Conservation (phyloP, 2,329 filamentous ascomycete genomes). For the Plenodomus tracheiphilus region DNA sequence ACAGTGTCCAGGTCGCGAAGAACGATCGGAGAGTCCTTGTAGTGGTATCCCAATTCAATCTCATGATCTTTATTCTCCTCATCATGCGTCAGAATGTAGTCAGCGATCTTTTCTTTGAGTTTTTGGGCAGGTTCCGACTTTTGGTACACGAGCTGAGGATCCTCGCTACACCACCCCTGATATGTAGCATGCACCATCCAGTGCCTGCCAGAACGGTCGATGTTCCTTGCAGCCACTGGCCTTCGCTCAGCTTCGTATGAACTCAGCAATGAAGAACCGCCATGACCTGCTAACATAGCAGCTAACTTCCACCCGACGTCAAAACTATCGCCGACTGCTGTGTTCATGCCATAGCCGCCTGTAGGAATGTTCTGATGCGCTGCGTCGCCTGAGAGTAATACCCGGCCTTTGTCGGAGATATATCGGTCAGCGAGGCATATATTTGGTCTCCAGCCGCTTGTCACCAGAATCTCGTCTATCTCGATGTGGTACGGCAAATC, state of each 20-base stretch:
- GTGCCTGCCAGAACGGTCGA: slow-evolving; percentile 25
- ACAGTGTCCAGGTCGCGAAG: background rate
- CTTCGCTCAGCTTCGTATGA: slow-evolving; percentile 37
- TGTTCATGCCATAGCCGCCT: slow-evolving; percentile 48
- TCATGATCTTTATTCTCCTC: slow-evolving; percentile 32
- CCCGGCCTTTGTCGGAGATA: slow-evolving; percentile 9
- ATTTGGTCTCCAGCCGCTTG: slow-evolving; percentile 34
- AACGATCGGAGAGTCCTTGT: slow-evolving; percentile 10
- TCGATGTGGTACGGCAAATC: slow-evolving; percentile 19
- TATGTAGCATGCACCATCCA: slow-evolving; percentile 6
- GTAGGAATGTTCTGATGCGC: slow-evolving; percentile 42
- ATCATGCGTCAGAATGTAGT: slow-evolving; percentile 17
- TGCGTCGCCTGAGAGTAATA: slow-evolving; percentile 21
- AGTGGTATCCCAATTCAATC: slow-evolving; percentile 34
- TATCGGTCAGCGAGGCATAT: slow-evolving; percentile 34
- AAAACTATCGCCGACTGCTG: slow-evolving; percentile 40
- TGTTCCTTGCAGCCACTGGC: slow-evolving; percentile 27
- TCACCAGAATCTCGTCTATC: slow-evolving; percentile 41
- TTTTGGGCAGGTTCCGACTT: background rate
- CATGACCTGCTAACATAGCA: slow-evolving; percentile 29
- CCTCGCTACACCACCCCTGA: background rate
- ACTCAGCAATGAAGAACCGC: slow-evolving; percentile 21
- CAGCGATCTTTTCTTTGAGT: slow-evolving; percentile 7
- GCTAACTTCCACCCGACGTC: slow-evolving; percentile 44
- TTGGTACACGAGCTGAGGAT: background rate